Base-by-base conservation (phyloP, 164 flowering plant species). In the Vitis labrusca region DNA sequence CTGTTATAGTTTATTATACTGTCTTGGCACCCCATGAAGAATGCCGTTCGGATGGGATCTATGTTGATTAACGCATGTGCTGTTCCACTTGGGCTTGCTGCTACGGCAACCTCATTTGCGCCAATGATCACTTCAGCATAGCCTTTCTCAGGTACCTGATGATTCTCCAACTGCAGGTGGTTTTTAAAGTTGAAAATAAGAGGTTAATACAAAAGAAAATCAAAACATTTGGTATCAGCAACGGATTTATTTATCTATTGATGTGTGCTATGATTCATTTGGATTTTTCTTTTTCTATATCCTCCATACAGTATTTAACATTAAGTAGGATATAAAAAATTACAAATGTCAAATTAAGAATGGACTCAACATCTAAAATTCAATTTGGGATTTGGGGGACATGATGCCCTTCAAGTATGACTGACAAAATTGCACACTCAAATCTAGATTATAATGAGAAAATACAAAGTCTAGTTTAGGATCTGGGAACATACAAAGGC, bases 1-100 rank as follows among this genome's bases (percentile, higher is more conserved):
- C 70, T 78, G 68, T 73, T 90, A 62, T 83, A 78, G 54, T 76
- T 77, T 29, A 80, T 56, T 9, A 73, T 50, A 60, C 80, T 72
- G 65, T 94, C 99, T 72, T 92, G 97, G 74, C 97, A 94, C 12
- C 97, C 99, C 49, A 94, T 10, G 74, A 94, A 83, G 77, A 72
- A 94, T 69, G 99, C 83, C 3, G 69, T 81, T 19, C 77, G 79
- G n/a, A 75, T 11, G 1, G 86, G 82, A 78, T 94, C 97, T 9
- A 85, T 52, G 65, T 94, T 94, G 9, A 88, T 77, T 47, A 94
- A 63, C 47, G 97, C 97, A 77, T 94, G 99, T 4, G 97, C 97
- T 10, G 82, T 86, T 64, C 95, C 95, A 19, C 83, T 80, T 0
- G 92, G 88, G 70, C 97, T 94, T 51, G 82, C 89, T 64, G 87